These are phyloP conservation scores for Bryopsis sp. DNA, from an alignment of 139 green algal genomes.

Conservation along the genomic window DNA sequence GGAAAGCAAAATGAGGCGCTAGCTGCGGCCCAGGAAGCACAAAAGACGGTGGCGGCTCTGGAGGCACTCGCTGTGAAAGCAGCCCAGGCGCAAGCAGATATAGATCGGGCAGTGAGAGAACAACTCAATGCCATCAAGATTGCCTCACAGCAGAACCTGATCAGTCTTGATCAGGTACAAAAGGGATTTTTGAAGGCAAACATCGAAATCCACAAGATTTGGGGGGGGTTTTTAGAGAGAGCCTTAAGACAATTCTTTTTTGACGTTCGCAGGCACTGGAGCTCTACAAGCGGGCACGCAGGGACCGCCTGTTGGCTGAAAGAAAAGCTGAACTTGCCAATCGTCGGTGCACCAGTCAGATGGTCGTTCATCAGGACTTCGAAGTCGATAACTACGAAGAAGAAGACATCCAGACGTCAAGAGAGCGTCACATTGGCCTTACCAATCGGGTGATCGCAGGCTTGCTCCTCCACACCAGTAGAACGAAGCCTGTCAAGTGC, in stretches of 20 bases:
- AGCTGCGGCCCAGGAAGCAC: slow-evolving; percentile 27
- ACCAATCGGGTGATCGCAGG: slow-evolving; percentile 63
- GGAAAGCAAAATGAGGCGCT: slow-evolving; percentile 48
- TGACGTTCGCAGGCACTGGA: slow-evolving; percentile 36
- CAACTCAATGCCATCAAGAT: slow-evolving; percentile 52
- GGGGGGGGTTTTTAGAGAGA: neutral
- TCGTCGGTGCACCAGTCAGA: slow-evolving; percentile 34
- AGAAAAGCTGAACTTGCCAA: slow-evolving; percentile 43
- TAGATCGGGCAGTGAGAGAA: slow-evolving; percentile 38
- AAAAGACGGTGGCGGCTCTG: slow-evolving; percentile 30
- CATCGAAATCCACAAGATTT: no score
- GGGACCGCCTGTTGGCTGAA: slow-evolving; percentile 23
- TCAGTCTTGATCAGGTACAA: slow-evolving; percentile 35
- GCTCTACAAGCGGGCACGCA: slow-evolving; percentile 50
- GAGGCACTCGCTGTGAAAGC: slow-evolving; percentile 19
- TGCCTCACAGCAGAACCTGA: slow-evolving; percentile 41
- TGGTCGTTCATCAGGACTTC: slow-evolving; percentile 31
- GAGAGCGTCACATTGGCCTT: slow-evolving; percentile 49
- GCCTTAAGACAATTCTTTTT: neutral
- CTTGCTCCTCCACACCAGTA: slow-evolving; percentile 56
- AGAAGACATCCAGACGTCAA: slow-evolving; percentile 25
- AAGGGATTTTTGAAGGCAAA: no score
- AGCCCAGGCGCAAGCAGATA: slow-evolving; percentile 29
- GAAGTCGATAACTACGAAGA: slow-evolving; percentile 46
- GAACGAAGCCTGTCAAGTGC: slow-evolving; percentile 47